Base-by-base conservation (phyloP, 345 rosid species). In the Mangifera indica region DNA sequence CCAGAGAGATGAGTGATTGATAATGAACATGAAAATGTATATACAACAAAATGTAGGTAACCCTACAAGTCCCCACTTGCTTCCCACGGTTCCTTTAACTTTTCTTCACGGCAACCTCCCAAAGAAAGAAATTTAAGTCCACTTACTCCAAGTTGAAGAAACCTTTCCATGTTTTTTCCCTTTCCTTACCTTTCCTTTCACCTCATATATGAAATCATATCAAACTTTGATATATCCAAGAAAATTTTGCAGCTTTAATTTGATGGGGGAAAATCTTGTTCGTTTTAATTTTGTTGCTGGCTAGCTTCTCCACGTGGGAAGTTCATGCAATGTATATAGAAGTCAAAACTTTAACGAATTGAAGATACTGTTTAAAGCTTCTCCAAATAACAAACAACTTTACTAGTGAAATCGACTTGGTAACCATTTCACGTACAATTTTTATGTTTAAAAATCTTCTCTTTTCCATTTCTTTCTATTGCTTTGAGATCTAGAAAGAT, bases 101-200 rank as follows among this genome's bases (percentile, higher is more conserved):
- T 85, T 74, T 87, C 78, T 83, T 83, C 87, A 70, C 77, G 87
- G 82, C 86, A 85, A 82, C 66, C 74, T 75, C 78, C 74, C 81
- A 76, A 67, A 68, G 80, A 84, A 79, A 79, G 84, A 79, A 82
- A 82, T 76, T 72, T 76, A 82, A 82, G 80, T 72, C 78, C 82
- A 76, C 68, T 77, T 83, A 75, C 82, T 77, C 83, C 76, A 78
- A 63, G 40, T 76, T 71, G 67, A 68, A 70, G 46, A 64, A 80
- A 51, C 44, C 75, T 65, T 25, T 63, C 69, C 63, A 1, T 57
- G 20, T 51, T 62, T 37, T 57, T 58, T 45, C 44, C 24, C 48
- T 72, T 68, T 60, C 25, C 72, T 62, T 56, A 45, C 57, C 22
- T 67, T 62, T 68, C 46, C 22, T 54, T 17, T 34, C 32, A 29